These are phyloP conservation scores for Spergularia azorica DNA, from an alignment of 179 eudicot genomes.

Conservation along the genomic window DNA sequence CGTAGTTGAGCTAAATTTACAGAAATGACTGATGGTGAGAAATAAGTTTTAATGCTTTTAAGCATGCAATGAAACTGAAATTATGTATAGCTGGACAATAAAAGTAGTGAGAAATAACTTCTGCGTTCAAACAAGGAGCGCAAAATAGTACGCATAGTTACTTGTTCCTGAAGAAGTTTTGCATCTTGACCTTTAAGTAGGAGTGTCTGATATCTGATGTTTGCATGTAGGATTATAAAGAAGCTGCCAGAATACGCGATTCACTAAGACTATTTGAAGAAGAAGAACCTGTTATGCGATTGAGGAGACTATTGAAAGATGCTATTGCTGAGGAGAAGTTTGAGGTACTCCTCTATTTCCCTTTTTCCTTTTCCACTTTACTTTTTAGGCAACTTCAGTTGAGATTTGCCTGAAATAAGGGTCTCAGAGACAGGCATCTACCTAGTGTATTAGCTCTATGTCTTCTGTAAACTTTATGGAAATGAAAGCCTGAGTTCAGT, in stretches of 20 bases:
- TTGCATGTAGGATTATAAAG: slow-evolving; percentile 65
- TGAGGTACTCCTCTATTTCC: slow-evolving; percentile 47
- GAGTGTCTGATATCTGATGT: slow-evolving; percentile 11
- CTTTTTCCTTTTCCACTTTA: background rate
- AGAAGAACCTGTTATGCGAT: slow-evolving; percentile 82
- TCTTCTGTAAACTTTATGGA: background rate
- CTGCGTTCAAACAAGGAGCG: background rate
- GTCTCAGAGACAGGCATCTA: background rate
- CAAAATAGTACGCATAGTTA: no score
- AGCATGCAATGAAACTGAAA: background rate
- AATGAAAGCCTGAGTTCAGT: background rate
- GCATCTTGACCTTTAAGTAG: background rate
- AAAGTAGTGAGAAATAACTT: background rate
- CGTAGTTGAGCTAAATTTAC: no score
- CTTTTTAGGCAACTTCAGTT: background rate
- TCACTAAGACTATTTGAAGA: slow-evolving; percentile 79
- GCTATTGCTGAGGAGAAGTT: slow-evolving; percentile 86
- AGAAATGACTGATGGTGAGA: background rate
- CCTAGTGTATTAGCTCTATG: background rate
- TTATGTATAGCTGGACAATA: no score
- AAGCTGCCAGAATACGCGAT: slow-evolving; percentile 94
- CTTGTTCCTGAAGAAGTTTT: background rate
- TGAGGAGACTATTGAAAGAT: slow-evolving; percentile 66
- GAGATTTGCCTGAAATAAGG: background rate
- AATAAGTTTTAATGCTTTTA: no score